A percentile compares a stretch with the other conserved stretches of the same genome.
Evolutionary conservation across 129 eudicot genomes (phyloP).

Genomic region (Ambrosia trifida): DNA sequence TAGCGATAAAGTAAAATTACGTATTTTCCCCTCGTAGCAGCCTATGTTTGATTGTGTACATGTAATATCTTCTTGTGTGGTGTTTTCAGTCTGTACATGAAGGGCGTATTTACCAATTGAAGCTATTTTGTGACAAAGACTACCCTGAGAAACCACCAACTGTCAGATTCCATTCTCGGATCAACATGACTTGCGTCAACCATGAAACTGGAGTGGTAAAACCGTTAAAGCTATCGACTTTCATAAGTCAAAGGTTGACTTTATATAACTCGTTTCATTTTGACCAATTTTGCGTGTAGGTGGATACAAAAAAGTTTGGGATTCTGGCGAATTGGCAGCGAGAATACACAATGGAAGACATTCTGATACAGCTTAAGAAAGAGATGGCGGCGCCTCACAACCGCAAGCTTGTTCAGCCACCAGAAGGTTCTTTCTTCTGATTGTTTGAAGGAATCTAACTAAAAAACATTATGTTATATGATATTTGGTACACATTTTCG

Average conservation of each 20-base stretch:
- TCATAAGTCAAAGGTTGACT: conserved; percentile 12
- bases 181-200: conserved; percentile 21
- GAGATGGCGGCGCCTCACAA: conserved; percentile 38
- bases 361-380: conserved; percentile 35
- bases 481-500: conserved; percentile 18
- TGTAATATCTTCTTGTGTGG: background rate
- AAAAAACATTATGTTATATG: conserved; percentile 18
- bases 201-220: conserved; percentile 20
- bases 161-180: conserved; percentile 14
- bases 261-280: background rate
- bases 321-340: conserved; percentile 42
- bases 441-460: background rate
- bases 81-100: conserved; percentile 20
- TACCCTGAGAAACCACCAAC: conserved; percentile 17
- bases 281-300: conserved; percentile 21
- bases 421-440: conserved; percentile 34
- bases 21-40: background rate
- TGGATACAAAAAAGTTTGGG: conserved; percentile 38
- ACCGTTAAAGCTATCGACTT: background rate
- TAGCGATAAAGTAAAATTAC: background rate
- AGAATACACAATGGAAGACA: conserved; percentile 40
- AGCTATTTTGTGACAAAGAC: conserved; percentile 21
- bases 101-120: conserved; percentile 18
- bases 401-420: conserved; percentile 41
- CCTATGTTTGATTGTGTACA: background rate